Conservation (phyloP, 306 rosid species). For the Fagus sylvatica region DNA sequence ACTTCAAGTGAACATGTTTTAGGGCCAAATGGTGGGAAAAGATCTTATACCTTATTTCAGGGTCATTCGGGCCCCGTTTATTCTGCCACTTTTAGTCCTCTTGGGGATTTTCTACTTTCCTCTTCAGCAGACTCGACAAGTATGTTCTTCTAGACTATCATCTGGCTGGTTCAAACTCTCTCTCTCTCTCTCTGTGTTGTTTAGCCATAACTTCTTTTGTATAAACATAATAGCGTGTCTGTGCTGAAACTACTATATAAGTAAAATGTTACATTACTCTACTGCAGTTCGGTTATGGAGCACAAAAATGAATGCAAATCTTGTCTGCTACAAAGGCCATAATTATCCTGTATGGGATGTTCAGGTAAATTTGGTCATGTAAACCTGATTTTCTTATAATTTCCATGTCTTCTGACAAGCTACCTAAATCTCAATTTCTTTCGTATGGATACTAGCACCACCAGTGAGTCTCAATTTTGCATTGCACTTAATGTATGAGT, state of each 20-base stretch:
- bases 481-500: background rate
- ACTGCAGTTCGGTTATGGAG: constrained; percentile 93
- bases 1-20: constrained; percentile 54
- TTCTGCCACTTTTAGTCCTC: constrained; percentile 85
- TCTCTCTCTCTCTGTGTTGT: background rate
- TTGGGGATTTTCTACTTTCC: constrained; percentile 84
- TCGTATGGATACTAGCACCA: background rate
- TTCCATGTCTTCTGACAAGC: constrained; percentile 10
- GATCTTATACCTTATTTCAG: constrained; percentile 77
- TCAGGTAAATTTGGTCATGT: constrained; percentile 54
- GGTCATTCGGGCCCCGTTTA: constrained; percentile 98
- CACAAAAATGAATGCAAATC: constrained; percentile 81
- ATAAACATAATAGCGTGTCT: background rate
- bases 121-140: constrained; percentile 93
- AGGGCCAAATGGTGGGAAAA: constrained; percentile 61
- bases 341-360: constrained; percentile 99
- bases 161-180: constrained; percentile 9
- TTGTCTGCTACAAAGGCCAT: constrained; percentile 98
- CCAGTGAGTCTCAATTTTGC: background rate
- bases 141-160: constrained; percentile 35
- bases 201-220: constrained; percentile 12
- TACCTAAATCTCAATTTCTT: background rate
- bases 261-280: constrained; percentile 26
- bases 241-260: background rate
- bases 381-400: constrained; percentile 17